These are phyloP conservation scores for Alternaria conjuncta DNA, from an alignment of 2,329 filamentous ascomycete species.

Conservation along the genomic window DNA sequence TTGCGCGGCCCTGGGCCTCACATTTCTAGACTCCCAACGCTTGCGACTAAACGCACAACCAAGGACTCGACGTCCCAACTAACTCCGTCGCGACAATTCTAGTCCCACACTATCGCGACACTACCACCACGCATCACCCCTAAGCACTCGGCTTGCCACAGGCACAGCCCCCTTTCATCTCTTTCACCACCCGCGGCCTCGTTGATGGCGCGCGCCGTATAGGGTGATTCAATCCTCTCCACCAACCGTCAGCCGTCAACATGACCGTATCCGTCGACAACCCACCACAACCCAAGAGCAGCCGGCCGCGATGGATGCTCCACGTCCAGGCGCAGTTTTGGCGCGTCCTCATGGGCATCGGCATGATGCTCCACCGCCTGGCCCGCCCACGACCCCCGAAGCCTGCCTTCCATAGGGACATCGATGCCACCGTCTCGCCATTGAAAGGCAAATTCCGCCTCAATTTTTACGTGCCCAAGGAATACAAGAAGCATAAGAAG, in stretches of 20 bases:
- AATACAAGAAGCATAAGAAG: slow-evolving; percentile 53
- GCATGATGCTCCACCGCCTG: slow-evolving; percentile 71
- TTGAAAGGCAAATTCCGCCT: slow-evolving; percentile 58
- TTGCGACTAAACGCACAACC: slow-evolving; percentile 1
- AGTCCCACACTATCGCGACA: background rate
- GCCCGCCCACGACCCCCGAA: slow-evolving; percentile 66
- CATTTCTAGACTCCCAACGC: slow-evolving; percentile 11
- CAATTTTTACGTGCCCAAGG: slow-evolving; percentile 66
- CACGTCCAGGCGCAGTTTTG: slow-evolving; percentile 69
- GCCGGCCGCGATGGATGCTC: slow-evolving; percentile 64
- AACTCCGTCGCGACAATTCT: background rate
- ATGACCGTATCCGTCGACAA: slow-evolving; percentile 6
- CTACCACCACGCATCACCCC: background rate
- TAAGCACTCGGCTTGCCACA: slow-evolving; percentile 9
- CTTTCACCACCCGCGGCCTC: background rate
- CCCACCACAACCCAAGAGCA: slow-evolving; percentile 26
- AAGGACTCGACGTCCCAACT: background rate
- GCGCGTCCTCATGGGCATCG: slow-evolving; percentile 71
- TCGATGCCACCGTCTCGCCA: slow-evolving; percentile 59
- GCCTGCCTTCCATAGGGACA: slow-evolving; percentile 64
- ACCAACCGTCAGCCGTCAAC: background rate
- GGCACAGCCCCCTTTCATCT: slow-evolving; percentile 19
- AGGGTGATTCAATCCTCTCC: background rate
- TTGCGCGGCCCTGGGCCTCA: slow-evolving; percentile 1
- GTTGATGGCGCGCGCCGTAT: slow-evolving; percentile 12